phyloP scores from a whole-genome alignment of 2,329 filamentous ascomycete genomes.

The Parascedosporium putredinis region DNA sequence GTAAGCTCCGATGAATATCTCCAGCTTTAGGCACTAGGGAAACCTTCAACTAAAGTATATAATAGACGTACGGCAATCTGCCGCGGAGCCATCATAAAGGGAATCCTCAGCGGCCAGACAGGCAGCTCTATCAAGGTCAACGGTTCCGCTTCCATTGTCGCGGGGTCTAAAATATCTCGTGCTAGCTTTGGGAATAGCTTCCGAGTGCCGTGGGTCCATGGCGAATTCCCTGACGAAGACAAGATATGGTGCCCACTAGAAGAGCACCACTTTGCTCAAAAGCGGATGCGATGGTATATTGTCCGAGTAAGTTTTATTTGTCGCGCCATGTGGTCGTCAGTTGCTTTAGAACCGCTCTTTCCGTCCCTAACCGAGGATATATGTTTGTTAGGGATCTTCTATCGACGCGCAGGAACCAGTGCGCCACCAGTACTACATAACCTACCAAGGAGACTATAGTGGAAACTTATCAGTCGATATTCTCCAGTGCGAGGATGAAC shows the following conservation, averaged over 20 bases:
- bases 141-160: neutral
- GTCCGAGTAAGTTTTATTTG: neutral
- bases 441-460: neutral
- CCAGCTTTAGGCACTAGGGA: neutral
- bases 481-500: neutral
- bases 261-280: neutral
- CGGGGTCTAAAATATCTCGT: neutral
- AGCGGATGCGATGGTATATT: neutral
- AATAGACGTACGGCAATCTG: neutral
- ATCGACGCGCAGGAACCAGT: neutral
- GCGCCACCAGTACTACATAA: neutral
- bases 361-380: neutral
- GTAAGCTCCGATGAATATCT: conserved; percentile 16
- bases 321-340: neutral
- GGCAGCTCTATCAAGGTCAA: neutral
- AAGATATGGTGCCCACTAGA: neutral
- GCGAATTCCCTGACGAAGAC: neutral
- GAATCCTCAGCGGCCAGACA: neutral
- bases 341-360: neutral
- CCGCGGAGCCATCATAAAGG: neutral
- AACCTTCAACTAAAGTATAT: neutral
- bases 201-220: neutral
- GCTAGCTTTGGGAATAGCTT: neutral
- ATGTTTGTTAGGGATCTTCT: neutral
- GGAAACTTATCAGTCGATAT: neutral